These are phyloP conservation scores for Centrapalus pauciflorus DNA, from an alignment of 129 eudicot species.

Conservation along the genomic window DNA sequence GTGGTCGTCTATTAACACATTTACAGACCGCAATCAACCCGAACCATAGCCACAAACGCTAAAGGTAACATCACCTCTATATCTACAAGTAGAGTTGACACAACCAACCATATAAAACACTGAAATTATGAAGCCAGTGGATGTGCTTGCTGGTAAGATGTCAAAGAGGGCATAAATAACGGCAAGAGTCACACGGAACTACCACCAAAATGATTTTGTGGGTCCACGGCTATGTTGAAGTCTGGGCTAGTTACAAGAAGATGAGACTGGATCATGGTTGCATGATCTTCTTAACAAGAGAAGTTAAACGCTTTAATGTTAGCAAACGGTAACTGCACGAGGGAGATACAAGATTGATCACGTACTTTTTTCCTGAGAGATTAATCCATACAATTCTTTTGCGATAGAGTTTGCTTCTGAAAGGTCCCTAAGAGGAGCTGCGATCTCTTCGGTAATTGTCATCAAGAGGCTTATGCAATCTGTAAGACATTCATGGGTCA, in stretches of 20 bases:
- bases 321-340: neutral
- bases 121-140: neutral
- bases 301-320: neutral
- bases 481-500: conserved; percentile 21
- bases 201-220: neutral
- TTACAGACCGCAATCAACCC: conserved; percentile 10
- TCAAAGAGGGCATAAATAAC: neutral
- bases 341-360: conserved; percentile 14
- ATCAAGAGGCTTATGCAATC: conserved; percentile 54
- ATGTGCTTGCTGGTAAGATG: neutral
- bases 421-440: conserved; percentile 38
- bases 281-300: conserved; percentile 10
- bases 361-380: conserved; percentile 21
- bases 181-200: neutral
- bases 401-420: conserved; percentile 63
- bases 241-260: conserved; percentile 3
- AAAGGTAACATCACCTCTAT: neutral
- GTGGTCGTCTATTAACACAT: conserved; percentile 26
- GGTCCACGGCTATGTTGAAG: neutral
- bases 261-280: neutral
- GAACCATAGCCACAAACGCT: neutral
- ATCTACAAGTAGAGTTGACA: conserved; percentile 7
- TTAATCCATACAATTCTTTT: conserved; percentile 36
- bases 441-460: conserved; percentile 44
- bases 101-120: neutral